Conservation (phyloP, 2,329 filamentous ascomycete species). For the Fonsecaea multimorphosa region DNA sequence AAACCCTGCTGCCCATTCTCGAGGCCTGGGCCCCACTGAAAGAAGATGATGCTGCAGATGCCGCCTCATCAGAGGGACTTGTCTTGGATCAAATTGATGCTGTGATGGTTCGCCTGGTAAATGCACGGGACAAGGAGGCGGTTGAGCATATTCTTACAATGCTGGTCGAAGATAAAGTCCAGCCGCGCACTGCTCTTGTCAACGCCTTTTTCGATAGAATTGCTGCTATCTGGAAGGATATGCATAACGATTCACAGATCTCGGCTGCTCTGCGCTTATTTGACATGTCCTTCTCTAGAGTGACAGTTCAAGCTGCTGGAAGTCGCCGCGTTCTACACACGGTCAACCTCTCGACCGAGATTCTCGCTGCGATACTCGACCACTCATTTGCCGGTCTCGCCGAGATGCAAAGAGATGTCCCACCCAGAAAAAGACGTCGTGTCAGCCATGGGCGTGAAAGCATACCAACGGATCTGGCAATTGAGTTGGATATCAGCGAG, state of each 20-base stretch:
- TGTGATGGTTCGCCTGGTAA: constrained; percentile 60
- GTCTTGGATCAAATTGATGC: constrained; percentile 57
- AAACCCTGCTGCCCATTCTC: constrained; percentile 76
- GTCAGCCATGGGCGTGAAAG: constrained; percentile 68
- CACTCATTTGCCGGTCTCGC: constrained; percentile 70
- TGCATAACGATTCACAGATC: constrained; percentile 48
- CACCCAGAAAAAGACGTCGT: constrained; percentile 78
- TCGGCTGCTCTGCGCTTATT: constrained; percentile 49
- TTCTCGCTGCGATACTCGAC: constrained; percentile 74
- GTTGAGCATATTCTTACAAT: constrained; percentile 60
- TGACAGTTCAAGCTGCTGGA: constrained; percentile 37
- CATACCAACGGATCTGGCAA: constrained; percentile 54
- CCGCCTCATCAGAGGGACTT: constrained; percentile 59
- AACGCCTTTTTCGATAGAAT: constrained; percentile 72
- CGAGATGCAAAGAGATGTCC: constrained; percentile 72
- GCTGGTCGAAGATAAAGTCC: constrained; percentile 51
- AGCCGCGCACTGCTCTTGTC: constrained; percentile 61
- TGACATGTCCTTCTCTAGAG: constrained; percentile 48
- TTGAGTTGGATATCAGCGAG: constrained; percentile 28
- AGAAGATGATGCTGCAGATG: constrained; percentile 57
- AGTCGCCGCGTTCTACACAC: constrained; percentile 33
- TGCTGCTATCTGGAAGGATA: constrained; percentile 69
- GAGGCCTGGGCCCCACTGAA: constrained; percentile 69
- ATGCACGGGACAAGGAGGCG: constrained; percentile 64
- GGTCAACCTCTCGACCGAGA: constrained; percentile 30